Conservation (phyloP, 768 basidiomycete genomes). For the Mycena vitilis region DNA sequence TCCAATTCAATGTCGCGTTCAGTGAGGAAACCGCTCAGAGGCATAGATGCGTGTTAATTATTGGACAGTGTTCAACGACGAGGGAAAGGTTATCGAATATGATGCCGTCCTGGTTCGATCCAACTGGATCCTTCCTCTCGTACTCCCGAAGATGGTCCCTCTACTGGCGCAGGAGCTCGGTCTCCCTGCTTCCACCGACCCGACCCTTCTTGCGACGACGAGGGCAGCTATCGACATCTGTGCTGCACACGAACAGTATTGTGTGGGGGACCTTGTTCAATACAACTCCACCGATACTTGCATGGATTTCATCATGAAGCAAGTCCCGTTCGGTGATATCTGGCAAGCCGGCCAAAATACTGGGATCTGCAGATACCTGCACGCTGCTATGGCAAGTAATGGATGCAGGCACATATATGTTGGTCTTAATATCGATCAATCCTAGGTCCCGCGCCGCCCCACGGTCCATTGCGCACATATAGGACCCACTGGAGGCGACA, state of each 20-base stretch:
- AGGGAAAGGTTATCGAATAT: constrained; percentile 9
- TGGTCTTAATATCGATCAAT: neutral
- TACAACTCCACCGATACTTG: constrained; percentile 4
- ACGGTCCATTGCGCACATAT: constrained; percentile 17
- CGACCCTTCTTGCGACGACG: constrained; percentile 1
- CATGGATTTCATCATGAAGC: constrained; percentile 4
- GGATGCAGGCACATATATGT: too few species aligned
- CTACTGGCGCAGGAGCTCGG: constrained; percentile 7
- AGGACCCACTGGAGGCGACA: constrained; percentile 14
- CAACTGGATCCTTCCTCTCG: neutral
- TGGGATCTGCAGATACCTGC: constrained; percentile 17
- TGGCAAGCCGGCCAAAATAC: constrained; percentile 25
- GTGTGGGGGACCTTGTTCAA: constrained; percentile 4
- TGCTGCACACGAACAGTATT: constrained; percentile 4
- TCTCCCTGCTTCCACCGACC: neutral
- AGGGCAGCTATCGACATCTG: constrained; percentile 15
- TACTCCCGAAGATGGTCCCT: constrained; percentile 9
- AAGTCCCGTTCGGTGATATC: constrained; percentile 9
- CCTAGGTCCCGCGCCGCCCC: constrained; percentile 7
- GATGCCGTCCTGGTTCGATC: constrained; percentile 3
- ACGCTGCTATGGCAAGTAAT: constrained; percentile 13
- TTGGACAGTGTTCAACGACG: neutral
- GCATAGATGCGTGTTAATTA: neutral
- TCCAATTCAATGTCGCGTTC: neutral
- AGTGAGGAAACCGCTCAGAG: too few species aligned